Conservation (phyloP, 257 asterid species). For the Fraxinus americana region DNA sequence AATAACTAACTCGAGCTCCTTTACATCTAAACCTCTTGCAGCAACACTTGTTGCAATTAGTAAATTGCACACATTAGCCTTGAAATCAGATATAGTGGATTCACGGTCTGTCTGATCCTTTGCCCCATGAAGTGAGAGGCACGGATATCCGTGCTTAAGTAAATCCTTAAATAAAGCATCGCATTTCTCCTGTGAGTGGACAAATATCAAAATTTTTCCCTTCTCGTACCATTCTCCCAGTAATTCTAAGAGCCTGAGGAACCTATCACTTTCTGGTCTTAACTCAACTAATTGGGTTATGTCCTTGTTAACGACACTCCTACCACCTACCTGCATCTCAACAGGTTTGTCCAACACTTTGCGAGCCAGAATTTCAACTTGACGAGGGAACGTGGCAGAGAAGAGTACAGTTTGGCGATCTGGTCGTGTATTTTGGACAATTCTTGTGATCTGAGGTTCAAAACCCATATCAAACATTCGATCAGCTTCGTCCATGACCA, state of each 20-base stretch:
- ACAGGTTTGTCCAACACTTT: conserved; percentile 85
- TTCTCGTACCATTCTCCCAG: conserved; percentile 93
- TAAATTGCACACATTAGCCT: conserved; percentile 74
- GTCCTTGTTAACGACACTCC: conserved; percentile 96
- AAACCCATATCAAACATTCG: conserved; percentile 97
- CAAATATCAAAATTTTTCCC: conserved; percentile 81
- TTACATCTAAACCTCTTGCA: conserved; percentile 91
- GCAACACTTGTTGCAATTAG: conserved; percentile 87
- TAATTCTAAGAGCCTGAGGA: conserved; percentile 66
- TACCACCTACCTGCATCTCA: conserved; percentile 89
- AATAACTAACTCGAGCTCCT: conserved; percentile 83
- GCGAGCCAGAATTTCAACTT: conserved; percentile 84
- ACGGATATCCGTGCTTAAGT: conserved; percentile 73
- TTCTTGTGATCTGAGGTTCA: conserved; percentile 90
- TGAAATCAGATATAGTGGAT: conserved; percentile 80
- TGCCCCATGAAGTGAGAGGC: conserved; percentile 91
- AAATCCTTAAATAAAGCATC: conserved; percentile 75
- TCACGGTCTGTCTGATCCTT: conserved; percentile 96
- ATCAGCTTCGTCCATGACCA: conserved; percentile 97
- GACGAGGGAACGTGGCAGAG: conserved; percentile 95
- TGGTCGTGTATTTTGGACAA: conserved; percentile 83
- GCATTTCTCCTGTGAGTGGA: conserved; percentile 85
- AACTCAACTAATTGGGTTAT: conserved; percentile 84
- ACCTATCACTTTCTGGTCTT: conserved; percentile 85
- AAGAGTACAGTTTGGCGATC: conserved; percentile 90